Conservation (phyloP, 2,329 filamentous ascomycete genomes). For the Hymenoscyphus infarciens region DNA sequence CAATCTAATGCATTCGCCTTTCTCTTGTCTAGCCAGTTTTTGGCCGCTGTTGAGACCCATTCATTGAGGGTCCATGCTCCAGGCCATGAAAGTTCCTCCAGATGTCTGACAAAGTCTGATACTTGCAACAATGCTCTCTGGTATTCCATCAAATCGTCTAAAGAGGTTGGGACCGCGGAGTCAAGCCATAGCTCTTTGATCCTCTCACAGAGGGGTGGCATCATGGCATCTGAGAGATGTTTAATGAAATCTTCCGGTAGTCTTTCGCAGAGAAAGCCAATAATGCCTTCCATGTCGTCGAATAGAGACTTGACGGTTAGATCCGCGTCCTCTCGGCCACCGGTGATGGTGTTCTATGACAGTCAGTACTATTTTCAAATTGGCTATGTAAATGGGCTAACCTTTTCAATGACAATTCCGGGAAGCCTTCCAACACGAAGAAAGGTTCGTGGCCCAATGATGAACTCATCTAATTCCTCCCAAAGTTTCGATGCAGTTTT, state of each 20-base stretch:
- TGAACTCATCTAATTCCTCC: conserved; percentile 57
- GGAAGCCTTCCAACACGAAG: conserved; percentile 32
- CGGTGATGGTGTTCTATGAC: conserved; percentile 41
- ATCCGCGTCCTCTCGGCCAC: conserved; percentile 42
- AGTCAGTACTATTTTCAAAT: not conserved
- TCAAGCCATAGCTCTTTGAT: conserved; percentile 74
- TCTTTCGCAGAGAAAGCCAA: conserved; percentile 49
- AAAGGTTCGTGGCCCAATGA: conserved; percentile 59
- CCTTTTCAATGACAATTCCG: conserved; percentile 44
- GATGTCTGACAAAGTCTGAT: conserved; percentile 56
- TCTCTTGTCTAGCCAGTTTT: conserved; percentile 81
- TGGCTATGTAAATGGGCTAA: not conserved
- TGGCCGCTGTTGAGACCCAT: conserved; percentile 78
- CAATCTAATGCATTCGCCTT: conserved; percentile 74
- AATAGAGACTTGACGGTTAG: conserved; percentile 50
- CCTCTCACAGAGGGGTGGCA: conserved; percentile 64
- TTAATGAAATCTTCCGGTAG: conserved; percentile 54
- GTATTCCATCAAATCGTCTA: conserved; percentile 69
- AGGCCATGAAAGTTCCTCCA: conserved; percentile 62
- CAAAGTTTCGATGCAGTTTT: conserved; percentile 58
- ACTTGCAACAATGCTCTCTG: conserved; percentile 66
- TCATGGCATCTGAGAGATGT: conserved; percentile 64
- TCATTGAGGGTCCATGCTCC: conserved; percentile 62
- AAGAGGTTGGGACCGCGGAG: conserved; percentile 68
- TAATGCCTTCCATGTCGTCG: conserved; percentile 48